Conservation (phyloP, 2,329 filamentous ascomycete species). For the Arthrobotrys iridis region DNA sequence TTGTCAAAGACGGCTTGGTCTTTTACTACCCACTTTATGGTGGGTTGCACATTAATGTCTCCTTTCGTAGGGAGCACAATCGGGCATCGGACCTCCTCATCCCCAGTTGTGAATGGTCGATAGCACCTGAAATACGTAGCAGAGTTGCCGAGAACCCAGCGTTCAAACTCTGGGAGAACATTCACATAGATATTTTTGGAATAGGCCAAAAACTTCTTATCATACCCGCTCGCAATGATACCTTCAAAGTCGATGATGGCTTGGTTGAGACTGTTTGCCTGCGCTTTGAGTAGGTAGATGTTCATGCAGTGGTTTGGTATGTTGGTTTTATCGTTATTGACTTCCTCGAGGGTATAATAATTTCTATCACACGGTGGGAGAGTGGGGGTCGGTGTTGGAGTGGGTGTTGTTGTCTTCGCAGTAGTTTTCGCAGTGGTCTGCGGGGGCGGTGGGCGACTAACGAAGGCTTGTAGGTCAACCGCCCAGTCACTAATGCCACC, state of each 20-base stretch:
- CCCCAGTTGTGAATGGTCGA: background rate
- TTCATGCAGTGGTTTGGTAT: constrained; percentile 26
- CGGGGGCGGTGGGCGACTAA: background rate
- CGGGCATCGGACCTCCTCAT: background rate
- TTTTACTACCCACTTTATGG: constrained; percentile 4
- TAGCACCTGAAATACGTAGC: constrained; percentile 7
- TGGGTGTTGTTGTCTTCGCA: background rate
- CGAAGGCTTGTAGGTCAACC: constrained; percentile 26
- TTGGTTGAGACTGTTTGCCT: background rate
- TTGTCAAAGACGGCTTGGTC: background rate
- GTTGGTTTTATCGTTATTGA: constrained; percentile 6
- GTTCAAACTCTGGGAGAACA: background rate
- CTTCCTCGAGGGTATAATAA: constrained; percentile 9
- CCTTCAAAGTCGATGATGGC: background rate
- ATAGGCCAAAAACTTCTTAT: background rate
- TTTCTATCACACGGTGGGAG: background rate
- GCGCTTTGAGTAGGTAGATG: constrained; percentile 6
- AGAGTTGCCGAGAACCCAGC: background rate
- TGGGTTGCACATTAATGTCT: background rate
- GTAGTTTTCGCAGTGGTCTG: background rate
- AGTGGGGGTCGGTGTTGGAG: background rate
- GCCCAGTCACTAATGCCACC: constrained; percentile 32
- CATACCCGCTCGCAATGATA: background rate
- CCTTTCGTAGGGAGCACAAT: background rate
- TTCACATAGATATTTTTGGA: background rate